Base-by-base conservation (phyloP, 768 basidiomycete species). In the Multifurca ochricompacta region DNA sequence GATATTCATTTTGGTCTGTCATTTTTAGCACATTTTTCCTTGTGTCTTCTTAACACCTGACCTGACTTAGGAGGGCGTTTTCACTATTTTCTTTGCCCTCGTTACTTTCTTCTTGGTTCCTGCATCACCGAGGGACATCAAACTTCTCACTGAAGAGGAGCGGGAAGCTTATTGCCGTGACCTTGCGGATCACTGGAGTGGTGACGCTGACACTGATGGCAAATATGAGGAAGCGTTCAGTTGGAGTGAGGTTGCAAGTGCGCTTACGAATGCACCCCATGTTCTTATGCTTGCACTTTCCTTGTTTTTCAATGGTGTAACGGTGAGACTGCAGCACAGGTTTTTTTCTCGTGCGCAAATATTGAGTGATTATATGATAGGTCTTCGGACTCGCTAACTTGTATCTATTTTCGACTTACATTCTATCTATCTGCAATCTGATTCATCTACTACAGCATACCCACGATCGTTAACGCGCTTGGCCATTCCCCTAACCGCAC, bases 21-120 rank as follows among this genome's bases (percentile, higher is more conserved):
- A n/a, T n/a, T 78, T 0, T 85, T n/a, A n/a, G n/a, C n/a, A n/a
- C n/a, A n/a, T n/a, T n/a, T n/a, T n/a, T 21, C 37, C 6, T 21
- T 21, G 3, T 42, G 34, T 11, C 40, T 35, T 31, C 21, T 10
- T 10, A 30, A 28, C 30, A n/a, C n/a, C n/a, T n/a, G n/a, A 28
- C 19, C 40, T 42, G 14, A 36, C 27, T 32, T 37, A 71, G 66
- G 78, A 87, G 66, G 86, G 86, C 1, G 65, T 77, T 2, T 80
- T 87, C 66, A 85, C 84, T 0, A 68, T 79, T 52, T 40, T 77
- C 2, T 79, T 82, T 54, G 86, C 83, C 6, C 28, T 77, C 3
- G 28, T 66, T n/a, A n/a, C n/a, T n/a, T n/a, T n/a, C n/a, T n/a
- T n/a, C n/a, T n/a, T n/a, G n/a, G n/a, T n/a, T n/a, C n/a, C n/a